Percentiles rank a stretch among this genome's conserved stretches.
Evolutionary conservation across 1,139 yeast species (phyloP).

Genomic region (Tardiomyces depauwii): DNA sequence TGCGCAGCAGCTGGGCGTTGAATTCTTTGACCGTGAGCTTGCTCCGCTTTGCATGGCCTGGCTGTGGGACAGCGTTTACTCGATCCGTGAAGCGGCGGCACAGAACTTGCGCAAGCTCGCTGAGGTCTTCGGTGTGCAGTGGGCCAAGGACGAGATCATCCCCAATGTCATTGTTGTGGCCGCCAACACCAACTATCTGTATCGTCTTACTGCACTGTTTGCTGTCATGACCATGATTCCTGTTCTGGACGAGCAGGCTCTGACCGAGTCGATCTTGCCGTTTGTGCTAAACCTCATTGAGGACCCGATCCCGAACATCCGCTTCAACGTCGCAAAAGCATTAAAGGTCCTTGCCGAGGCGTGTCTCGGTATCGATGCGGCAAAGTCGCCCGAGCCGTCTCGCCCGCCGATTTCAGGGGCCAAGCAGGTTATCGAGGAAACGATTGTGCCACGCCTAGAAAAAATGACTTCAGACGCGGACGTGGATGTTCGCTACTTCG

Average conservation of each 20-base stretch:
- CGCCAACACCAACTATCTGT: slow-evolving; percentile 60
- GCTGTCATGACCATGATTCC: slow-evolving; percentile 71
- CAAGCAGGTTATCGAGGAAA: slow-evolving; percentile 38
- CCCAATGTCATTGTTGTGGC: slow-evolving; percentile 51
- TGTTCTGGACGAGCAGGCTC: slow-evolving; percentile 38
- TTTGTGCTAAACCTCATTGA: slow-evolving; percentile 58
- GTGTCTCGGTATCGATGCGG: slow-evolving; percentile 19
- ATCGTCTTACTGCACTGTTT: slow-evolving; percentile 82
- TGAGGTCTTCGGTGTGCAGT: slow-evolving; percentile 77
- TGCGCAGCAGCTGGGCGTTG: slow-evolving; percentile 92
- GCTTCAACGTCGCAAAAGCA: slow-evolving; percentile 90
- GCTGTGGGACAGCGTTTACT: slow-evolving; percentile 97
- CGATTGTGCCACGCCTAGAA: slow-evolving; percentile 56
- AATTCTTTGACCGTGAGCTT: slow-evolving; percentile 84
- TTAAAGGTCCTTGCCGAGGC: slow-evolving; percentile 50
- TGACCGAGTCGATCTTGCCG: slow-evolving; percentile 61
- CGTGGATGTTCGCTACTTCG: slow-evolving; percentile 82
- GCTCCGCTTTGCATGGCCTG: slow-evolving; percentile 89
- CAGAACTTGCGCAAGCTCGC: slow-evolving; percentile 70
- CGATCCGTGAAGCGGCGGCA: slow-evolving; percentile 95
- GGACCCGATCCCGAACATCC: slow-evolving; percentile 87
- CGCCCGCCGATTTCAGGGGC: slow-evolving; percentile 12
- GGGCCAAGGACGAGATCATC: slow-evolving; percentile 85
- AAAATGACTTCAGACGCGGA: slow-evolving; percentile 63
- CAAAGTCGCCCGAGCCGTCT: background rate